Conservation (phyloP, 2,329 filamentous ascomycete species). For the Apiospora hydei region DNA sequence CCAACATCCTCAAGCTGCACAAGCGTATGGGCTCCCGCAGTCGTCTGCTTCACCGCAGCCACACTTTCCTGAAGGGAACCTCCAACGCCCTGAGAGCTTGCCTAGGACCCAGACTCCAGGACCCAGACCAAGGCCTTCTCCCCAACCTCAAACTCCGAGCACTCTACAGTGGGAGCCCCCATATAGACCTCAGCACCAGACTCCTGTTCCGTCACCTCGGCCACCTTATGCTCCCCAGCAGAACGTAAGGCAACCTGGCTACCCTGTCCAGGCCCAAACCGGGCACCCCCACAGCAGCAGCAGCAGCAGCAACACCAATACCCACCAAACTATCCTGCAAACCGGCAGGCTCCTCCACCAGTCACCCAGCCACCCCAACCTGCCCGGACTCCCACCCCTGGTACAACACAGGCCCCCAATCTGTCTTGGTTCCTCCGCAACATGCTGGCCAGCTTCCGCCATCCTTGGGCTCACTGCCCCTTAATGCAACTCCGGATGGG, state of each 20-base stretch:
- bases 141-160: conserved; percentile 40
- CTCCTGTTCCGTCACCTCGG: conserved; percentile 40
- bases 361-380: conserved; percentile 38
- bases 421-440: conserved; percentile 43
- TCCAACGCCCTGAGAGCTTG: conserved; percentile 44
- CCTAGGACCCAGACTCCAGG: conserved; percentile 42
- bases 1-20: conserved; percentile 48
- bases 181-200: conserved; percentile 48
- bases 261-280: conserved; percentile 35
- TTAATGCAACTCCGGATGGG: conserved; percentile 41
- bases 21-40: conserved; percentile 40
- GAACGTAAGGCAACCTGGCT: conserved; percentile 36
- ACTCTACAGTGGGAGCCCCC: conserved; percentile 51
- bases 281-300: conserved; percentile 21
- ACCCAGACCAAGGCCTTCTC: conserved; percentile 31
- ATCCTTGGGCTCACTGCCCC: conserved; percentile 38
- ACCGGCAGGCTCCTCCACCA: conserved; percentile 36
- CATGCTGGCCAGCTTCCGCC: conserved; percentile 40
- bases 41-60: conserved; percentile 31
- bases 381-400: conserved; percentile 46
- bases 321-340: conserved; percentile 35
- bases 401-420: conserved; percentile 37
- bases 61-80: conserved; percentile 23
- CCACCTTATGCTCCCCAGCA: conserved; percentile 37
- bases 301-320: conserved; percentile 32